Base-by-base conservation (phyloP, 1,284 basidiomycete species). In the Ceratobasidium sp. region DNA sequence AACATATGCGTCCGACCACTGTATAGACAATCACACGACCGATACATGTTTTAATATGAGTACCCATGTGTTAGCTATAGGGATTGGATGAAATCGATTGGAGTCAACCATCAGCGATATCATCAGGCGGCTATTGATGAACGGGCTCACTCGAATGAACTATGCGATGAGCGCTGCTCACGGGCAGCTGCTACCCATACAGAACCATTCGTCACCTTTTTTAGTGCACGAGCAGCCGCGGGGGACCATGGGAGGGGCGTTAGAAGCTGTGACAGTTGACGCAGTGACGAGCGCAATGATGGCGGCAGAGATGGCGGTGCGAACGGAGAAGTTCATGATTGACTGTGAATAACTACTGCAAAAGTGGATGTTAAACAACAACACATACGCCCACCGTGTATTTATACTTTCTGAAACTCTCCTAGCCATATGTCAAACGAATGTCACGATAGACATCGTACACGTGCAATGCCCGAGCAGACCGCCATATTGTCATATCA, bases 241-340 rank as follows among this genome's bases (percentile, higher is more conserved):
- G 17, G 55, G 57, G n/a, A 60, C 57, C 43, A 60, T 60, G 2
- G 42, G 57, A 47, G 43, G 32, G 10, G 55, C 55, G 13, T 13
- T 22, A 15, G 22, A 17, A 17, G 42, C 22, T 20, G 17, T 15
- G 22, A 60, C 57, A 25, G 25, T 6, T 7, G 42, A 42, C 20
- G 40, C 25, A 6, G 62, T 55, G 31, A 15, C 43, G 68, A 60
- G 6, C 32, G 25, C 1, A 73, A 55, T 15, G 72, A 75, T 35
- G 47, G 71, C 56, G 43, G 74, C 32, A 67, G 70, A 52, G 55
- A 75, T 74, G 8, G 74, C 73, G 34, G 74, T 73, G 45, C 74
- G 49, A 53, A 73, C 69, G 43, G 72, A 70, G 29, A 74, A 73
- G n/a, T 72, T 65, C 12, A 57, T 62, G 1, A 60, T 40, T 1